phyloP scores from a whole-genome alignment of 2,329 filamentous ascomycete genomes.

The Phymatotrichopsis omnivora region DNA sequence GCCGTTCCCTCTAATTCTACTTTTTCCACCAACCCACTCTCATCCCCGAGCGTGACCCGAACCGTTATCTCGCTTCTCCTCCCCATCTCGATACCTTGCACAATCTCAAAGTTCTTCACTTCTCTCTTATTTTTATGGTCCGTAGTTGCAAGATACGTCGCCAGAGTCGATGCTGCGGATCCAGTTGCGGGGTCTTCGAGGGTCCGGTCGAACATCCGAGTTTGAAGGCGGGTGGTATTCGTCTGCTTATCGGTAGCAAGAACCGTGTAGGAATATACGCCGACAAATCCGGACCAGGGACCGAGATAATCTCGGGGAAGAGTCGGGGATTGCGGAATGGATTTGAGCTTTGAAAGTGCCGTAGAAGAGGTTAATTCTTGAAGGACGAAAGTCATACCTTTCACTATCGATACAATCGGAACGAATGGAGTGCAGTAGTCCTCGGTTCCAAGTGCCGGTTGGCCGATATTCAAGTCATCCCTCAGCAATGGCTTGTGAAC shows the following conservation, averaged over 20 bases:
- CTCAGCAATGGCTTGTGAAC: conserved; percentile 42
- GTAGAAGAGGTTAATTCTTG: conserved; percentile 52
- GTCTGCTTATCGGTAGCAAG: conserved; percentile 32
- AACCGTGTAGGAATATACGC: conserved; percentile 51
- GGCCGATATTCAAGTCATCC: conserved; percentile 30
- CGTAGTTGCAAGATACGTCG: conserved; percentile 45
- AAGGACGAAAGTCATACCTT: conserved; percentile 64
- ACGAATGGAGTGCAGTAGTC: conserved; percentile 33
- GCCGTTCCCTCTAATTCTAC: conserved; percentile 24
- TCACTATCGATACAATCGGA: conserved; percentile 54
- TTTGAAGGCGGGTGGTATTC: conserved; percentile 38
- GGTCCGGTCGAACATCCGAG: conserved; percentile 48
- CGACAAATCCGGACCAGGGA: conserved; percentile 42
- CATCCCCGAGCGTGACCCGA: conserved; percentile 34
- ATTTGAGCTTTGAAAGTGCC: conserved; percentile 40
- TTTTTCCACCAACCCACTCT: conserved; percentile 15
- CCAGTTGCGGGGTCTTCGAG: conserved; percentile 54
- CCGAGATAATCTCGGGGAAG: conserved; percentile 11
- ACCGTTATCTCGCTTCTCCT: conserved; percentile 45
- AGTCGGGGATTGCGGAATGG: background rate
- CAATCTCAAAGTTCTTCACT: conserved; percentile 42
- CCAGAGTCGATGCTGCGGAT: conserved; percentile 50
- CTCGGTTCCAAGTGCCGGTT: conserved; percentile 23
- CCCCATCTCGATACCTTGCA: conserved; percentile 60
- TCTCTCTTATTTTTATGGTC: conserved; percentile 34